Percentiles rank a stretch among this genome's conserved stretches.
Conservation (phyloP, 2,329 filamentous ascomycete genomes). For the Fusarium verrucosum region DNA sequence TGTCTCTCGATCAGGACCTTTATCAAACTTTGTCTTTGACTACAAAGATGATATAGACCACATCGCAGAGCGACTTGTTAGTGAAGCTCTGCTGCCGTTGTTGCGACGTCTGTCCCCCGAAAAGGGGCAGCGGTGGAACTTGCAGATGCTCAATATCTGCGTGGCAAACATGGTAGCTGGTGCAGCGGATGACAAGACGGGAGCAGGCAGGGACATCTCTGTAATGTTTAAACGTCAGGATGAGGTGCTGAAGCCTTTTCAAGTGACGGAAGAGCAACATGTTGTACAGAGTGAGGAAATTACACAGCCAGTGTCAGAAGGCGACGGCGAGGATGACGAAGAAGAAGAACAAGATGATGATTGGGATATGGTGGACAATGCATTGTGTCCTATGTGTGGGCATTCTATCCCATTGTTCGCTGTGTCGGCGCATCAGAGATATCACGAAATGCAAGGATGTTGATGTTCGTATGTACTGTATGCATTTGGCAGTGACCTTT, state of each 20-base stretch:
- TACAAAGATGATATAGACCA: conserved; percentile 65
- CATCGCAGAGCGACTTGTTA: conserved; percentile 74
- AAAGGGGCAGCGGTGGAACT: conserved; percentile 73
- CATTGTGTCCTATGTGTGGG: conserved; percentile 59
- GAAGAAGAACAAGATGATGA: conserved; percentile 29
- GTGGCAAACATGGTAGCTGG: conserved; percentile 81
- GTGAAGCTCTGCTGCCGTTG: conserved; percentile 73
- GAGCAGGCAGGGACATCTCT: conserved; percentile 78
- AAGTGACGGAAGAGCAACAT: conserved; percentile 54
- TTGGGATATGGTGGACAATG: conserved; percentile 48
- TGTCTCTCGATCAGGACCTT: conserved; percentile 76
- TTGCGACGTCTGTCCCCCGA: conserved; percentile 79
- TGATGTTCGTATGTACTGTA: not conserved
- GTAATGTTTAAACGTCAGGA: conserved; percentile 85
- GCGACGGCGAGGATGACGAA: conserved; percentile 31
- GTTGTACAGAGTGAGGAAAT: conserved; percentile 41
- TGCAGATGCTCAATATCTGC: conserved; percentile 86
- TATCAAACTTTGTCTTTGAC: conserved; percentile 79
- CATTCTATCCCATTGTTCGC: conserved; percentile 66
- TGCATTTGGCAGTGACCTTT: not conserved
- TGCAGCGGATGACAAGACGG: conserved; percentile 60
- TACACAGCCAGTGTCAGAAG: conserved; percentile 31
- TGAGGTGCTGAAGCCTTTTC: conserved; percentile 73
- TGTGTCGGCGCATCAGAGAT: conserved; percentile 61
- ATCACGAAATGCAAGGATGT: conserved; percentile 48